phyloP scores from a whole-genome alignment of 2,329 filamentous ascomycete genomes.

The Phialophora tarda region DNA sequence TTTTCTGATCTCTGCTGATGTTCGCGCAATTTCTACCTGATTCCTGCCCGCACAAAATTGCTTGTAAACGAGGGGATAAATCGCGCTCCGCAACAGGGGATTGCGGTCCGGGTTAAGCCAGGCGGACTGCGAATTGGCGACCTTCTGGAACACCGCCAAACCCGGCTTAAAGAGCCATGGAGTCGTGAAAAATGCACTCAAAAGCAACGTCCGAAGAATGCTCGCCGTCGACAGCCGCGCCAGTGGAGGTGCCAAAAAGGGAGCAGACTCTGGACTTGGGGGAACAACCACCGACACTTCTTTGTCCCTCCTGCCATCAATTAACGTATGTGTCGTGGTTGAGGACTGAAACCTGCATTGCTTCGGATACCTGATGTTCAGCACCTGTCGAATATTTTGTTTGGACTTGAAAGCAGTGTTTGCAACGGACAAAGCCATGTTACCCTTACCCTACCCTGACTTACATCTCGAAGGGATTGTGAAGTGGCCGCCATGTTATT shows the following conservation, averaged over 20 bases:
- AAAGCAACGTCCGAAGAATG: conserved; percentile 42
- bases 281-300: background rate
- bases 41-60: conserved; percentile 64
- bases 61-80: conserved; percentile 59
- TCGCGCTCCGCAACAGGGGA: conserved; percentile 51
- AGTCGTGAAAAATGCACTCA: conserved; percentile 44
- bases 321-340: background rate
- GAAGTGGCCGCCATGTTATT: background rate
- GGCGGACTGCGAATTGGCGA: conserved; percentile 52
- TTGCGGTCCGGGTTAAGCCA: conserved; percentile 58
- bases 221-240: conserved; percentile 37
- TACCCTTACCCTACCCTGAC: background rate
- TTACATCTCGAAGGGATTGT: background rate
- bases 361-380: background rate
- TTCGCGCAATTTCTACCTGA: conserved; percentile 53
- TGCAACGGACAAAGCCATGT: conserved; percentile 2
- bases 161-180: conserved; percentile 43
- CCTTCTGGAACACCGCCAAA: conserved; percentile 44
- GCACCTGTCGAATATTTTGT: background rate
- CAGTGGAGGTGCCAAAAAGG: conserved; percentile 12
- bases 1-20: conserved; percentile 53
- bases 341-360: conserved; percentile 7
- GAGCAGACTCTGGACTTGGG: background rate
- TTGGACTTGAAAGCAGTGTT: background rate
- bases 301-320: background rate